Base-by-base conservation (phyloP, 2,329 filamentous ascomycete genomes). In the Alternaria arborescens region DNA sequence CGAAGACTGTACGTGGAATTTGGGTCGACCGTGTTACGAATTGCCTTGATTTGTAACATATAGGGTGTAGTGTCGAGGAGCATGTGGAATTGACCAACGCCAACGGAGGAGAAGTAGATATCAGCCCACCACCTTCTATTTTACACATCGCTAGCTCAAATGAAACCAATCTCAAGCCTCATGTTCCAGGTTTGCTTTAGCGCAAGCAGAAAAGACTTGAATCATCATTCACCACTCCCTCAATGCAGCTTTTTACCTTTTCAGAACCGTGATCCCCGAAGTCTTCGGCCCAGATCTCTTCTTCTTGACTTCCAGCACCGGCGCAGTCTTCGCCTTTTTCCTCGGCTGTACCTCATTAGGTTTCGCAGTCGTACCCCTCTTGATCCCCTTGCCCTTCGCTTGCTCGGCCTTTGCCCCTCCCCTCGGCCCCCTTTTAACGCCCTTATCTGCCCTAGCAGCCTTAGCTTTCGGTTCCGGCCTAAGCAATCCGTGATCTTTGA, bases 401-500 rank as follows among this genome's bases (percentile, higher is more conserved):
- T 55, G 46, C 6, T 22, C 34, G 8, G n/a, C 20, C n/a, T 26
- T 10, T 6, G 24, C 38, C 11, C 54, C 44, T 4, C 42, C 56
- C 59, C 48, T 58, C 7, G 64, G 54, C 1, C 62, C 65, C 40
- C 67, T 59, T 55, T 64, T 65, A 1, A 60, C 51, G 1, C 66
- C 70, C 65, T 71, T 73, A 8, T 68, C 66, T 2, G 41, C 55
- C 28, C 64, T 55, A 28, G 59, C 67, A 44, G 63, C 68, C 10
- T 60, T 48, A 16, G 28, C 38, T 52, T 60, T 60, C 26, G 41
- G 41, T 42, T 61, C 46, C 0, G 54, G 47, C n/a, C 48, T 46
- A 14, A 67, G 1, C 1, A 75, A 16, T 3, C 73, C 73, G 46
- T 76, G 42, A 50, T 76, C 65, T 48, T 75, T 73, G 46, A 78